phyloP scores from a whole-genome alignment of 2,329 filamentous ascomycete species.

The Dendrostoma leiphaemia region DNA sequence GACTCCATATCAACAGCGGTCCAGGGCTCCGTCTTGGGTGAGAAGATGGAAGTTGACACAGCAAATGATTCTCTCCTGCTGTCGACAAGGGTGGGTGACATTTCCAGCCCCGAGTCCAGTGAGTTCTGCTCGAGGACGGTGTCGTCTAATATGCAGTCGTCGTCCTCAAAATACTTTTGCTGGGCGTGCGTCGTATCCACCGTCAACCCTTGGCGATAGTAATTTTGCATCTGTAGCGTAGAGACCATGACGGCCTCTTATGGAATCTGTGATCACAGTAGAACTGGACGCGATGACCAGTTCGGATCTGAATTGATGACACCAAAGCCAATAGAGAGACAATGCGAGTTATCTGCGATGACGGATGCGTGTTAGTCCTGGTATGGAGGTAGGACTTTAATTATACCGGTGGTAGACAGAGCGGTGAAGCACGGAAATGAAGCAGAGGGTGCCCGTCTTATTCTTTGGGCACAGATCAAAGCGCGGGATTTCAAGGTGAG shows the following conservation, averaged over 20 bases:
- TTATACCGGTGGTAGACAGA: conserved; percentile 1
- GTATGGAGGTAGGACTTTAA: neutral
- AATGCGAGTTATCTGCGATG: conserved; percentile 9
- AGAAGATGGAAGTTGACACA: conserved; percentile 57
- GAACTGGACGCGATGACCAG: neutral
- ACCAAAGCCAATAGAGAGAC: neutral
- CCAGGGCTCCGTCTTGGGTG: conserved; percentile 64
- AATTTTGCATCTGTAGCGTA: conserved; percentile 49
- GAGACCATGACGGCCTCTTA: conserved; percentile 45
- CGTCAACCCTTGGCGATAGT: conserved; percentile 49
- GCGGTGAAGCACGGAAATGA: conserved; percentile 20
- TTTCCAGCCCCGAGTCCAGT: conserved; percentile 60
- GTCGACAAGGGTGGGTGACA: conserved; percentile 61
- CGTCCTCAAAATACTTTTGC: conserved; percentile 59
- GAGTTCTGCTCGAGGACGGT: conserved; percentile 57
- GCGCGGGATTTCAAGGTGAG: neutral
- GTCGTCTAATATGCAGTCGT: conserved; percentile 59
- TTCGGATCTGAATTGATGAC: conserved; percentile 5
- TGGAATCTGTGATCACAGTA: neutral
- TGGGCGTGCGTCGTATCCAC: conserved; percentile 52
- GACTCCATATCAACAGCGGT: conserved; percentile 64
- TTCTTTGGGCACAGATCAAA: conserved; percentile 1
- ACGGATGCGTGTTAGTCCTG: conserved; percentile 8
- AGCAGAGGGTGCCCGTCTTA: conserved; percentile 1
- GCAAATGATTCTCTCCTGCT: conserved; percentile 65